Conservation (phyloP, 345 rosid genomes). For the Populus pruinosa region DNA sequence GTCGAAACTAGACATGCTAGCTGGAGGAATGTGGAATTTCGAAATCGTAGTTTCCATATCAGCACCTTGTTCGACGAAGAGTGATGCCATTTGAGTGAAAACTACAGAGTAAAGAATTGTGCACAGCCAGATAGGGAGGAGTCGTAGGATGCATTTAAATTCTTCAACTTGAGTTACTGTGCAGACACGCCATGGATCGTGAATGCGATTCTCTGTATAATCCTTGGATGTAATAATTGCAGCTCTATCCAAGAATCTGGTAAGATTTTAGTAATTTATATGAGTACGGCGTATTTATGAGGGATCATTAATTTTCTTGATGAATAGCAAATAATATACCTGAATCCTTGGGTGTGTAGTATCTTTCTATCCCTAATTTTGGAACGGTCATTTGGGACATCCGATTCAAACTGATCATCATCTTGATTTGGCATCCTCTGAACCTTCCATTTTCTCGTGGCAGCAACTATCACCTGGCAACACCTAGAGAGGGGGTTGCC, state of each 20-base stretch:
- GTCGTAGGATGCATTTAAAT: slow-evolving; percentile 28
- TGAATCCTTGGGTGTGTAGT: slow-evolving; percentile 20
- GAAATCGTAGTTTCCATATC: slow-evolving; percentile 24
- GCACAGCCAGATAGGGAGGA: slow-evolving; percentile 33
- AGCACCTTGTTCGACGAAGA: slow-evolving; percentile 33
- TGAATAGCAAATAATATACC: not conserved
- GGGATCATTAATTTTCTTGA: too few species aligned
- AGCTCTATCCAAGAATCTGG: slow-evolving; percentile 28
- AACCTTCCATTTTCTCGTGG: slow-evolving; percentile 15
- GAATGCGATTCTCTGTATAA: not conserved
- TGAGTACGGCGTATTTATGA: too few species aligned
- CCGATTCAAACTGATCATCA: slow-evolving; percentile 7
- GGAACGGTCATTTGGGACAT: not conserved
- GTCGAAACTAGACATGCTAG: slow-evolving; percentile 34
- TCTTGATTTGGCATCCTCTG: not conserved
- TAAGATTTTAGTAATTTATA: not conserved
- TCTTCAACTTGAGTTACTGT: slow-evolving; percentile 29
- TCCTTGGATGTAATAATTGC: slow-evolving; percentile 5
- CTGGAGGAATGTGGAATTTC: slow-evolving; percentile 23
- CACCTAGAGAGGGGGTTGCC: slow-evolving; percentile 30
- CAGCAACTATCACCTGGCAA: slow-evolving; percentile 25
- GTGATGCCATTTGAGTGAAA: slow-evolving; percentile 33
- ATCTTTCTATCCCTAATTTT: slow-evolving; percentile 9
- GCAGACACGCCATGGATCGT: slow-evolving; percentile 24
- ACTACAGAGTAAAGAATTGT: slow-evolving; percentile 31